Conservation (phyloP, 139 green algal genomes). For the Closterium sp. region DNA sequence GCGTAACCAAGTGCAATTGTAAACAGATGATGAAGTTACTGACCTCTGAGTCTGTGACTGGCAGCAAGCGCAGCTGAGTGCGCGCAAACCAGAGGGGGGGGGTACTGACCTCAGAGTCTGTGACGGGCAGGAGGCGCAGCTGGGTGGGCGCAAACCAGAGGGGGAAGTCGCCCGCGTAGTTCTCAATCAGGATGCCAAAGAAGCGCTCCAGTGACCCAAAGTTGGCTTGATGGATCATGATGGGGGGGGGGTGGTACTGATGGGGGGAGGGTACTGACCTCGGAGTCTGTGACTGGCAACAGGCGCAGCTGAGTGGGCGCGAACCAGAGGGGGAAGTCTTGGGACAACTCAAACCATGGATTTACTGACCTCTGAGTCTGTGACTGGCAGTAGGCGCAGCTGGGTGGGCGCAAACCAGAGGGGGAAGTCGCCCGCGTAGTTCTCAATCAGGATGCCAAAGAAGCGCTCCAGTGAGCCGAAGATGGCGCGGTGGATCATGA, state of each 20-base stretch:
- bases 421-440: slow-evolving; percentile 91
- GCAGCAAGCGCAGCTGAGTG: slow-evolving; percentile 80
- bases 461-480: slow-evolving; percentile 90
- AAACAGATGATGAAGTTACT: neutral
- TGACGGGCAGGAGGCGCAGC: slow-evolving; percentile 79
- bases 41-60: slow-evolving; percentile 53
- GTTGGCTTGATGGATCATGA: slow-evolving; percentile 98
- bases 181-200: slow-evolving; percentile 97
- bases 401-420: slow-evolving; percentile 91
- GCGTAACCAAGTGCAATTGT: neutral
- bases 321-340: slow-evolving; percentile 92
- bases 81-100: slow-evolving; percentile 90
- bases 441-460: slow-evolving; percentile 97
- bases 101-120: too few relatives aligned
- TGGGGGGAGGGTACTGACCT: too few relatives aligned
- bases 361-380: slow-evolving; percentile 60
- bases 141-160: slow-evolving; percentile 91
- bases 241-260: slow-evolving; percentile 79
- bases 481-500: slow-evolving; percentile 98
- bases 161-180: slow-evolving; percentile 91
- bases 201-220: slow-evolving; percentile 90
- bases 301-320: slow-evolving; percentile 82
- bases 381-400: slow-evolving; percentile 68
- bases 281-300: slow-evolving; percentile 80
- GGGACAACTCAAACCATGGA: too few relatives aligned